A percentile compares a stretch with the other conserved stretches of the same genome.
Conservation (phyloP, 73 alveolate species). For the Symbiodinium natans region DNA sequence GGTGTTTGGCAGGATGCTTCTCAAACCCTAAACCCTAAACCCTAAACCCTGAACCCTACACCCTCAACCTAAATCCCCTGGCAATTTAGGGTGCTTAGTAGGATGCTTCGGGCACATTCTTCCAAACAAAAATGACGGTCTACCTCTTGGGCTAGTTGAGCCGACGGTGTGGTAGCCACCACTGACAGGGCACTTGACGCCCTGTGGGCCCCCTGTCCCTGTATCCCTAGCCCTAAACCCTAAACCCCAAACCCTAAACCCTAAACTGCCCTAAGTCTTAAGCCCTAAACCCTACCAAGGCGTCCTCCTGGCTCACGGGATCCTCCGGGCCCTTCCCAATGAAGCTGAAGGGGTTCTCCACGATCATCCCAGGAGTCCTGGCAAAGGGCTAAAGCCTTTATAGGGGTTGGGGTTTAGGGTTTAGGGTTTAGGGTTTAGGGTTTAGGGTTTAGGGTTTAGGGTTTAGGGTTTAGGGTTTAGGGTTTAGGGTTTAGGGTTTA, state of each 20-base stretch:
- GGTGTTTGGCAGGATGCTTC: background rate
- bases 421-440: background rate
- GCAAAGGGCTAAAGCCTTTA: background rate
- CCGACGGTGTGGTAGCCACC: too few relatives aligned
- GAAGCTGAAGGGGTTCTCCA: constrained; percentile 53
- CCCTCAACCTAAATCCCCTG: too few relatives aligned
- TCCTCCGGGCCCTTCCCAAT: constrained; percentile 54
- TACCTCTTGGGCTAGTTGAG: too few relatives aligned
- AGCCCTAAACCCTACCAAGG: background rate
- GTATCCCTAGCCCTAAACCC: background rate
- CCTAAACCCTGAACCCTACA: too few relatives aligned
- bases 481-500: background rate
- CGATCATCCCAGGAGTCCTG: constrained; percentile 74
- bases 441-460: background rate
- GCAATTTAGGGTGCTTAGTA: too few relatives aligned
- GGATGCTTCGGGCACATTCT: too few relatives aligned
- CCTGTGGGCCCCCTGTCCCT: too few relatives aligned
- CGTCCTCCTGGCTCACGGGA: constrained; percentile 46
- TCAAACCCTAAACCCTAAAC: background rate
- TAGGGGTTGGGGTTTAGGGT: background rate
- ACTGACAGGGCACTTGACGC: too few relatives aligned
- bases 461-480: background rate
- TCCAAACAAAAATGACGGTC: too few relatives aligned
- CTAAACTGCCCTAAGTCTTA: background rate
- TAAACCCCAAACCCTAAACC: background rate